Evolutionary conservation across 306 rosid genomes (phyloP), one percentile per base, ranked within the genome.

Genomic region (Myrica gale): DNA sequence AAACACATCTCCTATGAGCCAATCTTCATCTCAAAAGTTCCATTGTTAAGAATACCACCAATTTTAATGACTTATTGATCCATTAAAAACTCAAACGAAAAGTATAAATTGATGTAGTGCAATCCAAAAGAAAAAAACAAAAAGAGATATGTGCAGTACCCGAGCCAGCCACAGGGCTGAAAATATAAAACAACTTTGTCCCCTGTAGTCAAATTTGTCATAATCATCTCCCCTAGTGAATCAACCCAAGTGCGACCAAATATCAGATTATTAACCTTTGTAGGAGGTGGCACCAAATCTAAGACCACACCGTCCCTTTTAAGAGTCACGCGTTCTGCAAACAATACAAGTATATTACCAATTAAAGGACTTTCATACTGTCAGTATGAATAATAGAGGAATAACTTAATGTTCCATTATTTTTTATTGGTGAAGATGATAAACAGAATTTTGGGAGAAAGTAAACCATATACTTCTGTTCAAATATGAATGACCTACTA

Each of bases 141-240:
- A 26, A 26, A 66, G 50, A 23, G 48, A 62, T 5, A 11, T 61
- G 65, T 44, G 21, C 47, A 57, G 54, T 74, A 91, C 98, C 98
- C 98, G 77, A 93, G 88, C 97, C 98, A 93, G 58, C 98, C 98
- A 71, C 97, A 91, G 68, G 96, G 97, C 89, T 94, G 98, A 85
- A 94, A 88, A 83, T 87, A 91, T 62, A 90, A 74, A 69, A 91
- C 90, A 71, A 82, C 97, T 85, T 94, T 94, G 88, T 94, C 97
- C 45, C 96, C 97, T 13, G 98, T 91, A 17, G 90, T 78, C 80
- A 87, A 79, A 87, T 91, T 94, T 4, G 91, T 86, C 93, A 94
- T 88, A 74, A 91, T 77, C 95, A 94, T 91, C 81, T 91, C 97
- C 79, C 97, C 98, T 7, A 96, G 94, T 54, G 97, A 91, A 83